phyloP scores from a whole-genome alignment of 176 grass and related monocot genomes.

The maize (Zea mays) region DNA sequence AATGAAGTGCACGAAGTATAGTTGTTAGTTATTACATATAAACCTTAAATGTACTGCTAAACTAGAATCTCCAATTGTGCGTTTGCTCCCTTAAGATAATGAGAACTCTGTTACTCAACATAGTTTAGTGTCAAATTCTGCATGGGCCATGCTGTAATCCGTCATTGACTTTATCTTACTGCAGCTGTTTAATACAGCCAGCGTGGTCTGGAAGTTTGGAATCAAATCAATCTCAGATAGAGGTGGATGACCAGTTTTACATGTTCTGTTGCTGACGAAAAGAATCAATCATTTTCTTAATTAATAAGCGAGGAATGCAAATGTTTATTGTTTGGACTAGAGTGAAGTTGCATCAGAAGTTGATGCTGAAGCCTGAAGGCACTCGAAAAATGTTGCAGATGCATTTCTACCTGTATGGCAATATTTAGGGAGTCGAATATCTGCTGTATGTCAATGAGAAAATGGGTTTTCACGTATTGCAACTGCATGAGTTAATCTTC shows the following conservation, averaged over 20 bases:
- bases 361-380: background rate
- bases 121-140: background rate
- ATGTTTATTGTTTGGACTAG: background rate
- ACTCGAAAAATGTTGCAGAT: background rate
- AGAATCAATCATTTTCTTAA: constrained; percentile 9
- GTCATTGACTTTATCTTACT: background rate
- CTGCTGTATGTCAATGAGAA: background rate
- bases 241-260: constrained; percentile 1
- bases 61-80: background rate
- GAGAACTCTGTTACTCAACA: background rate
- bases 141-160: background rate
- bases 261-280: constrained; percentile 15
- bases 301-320: background rate
- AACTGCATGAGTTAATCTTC: background rate
- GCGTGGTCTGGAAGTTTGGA: background rate
- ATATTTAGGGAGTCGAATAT: background rate
- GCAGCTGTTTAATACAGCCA: background rate
- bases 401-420: background rate
- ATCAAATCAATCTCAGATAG: background rate
- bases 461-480: background rate
- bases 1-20: too few species aligned
- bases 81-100: background rate
- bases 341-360: background rate
- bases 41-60: too few species aligned
- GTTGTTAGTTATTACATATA: too few species aligned